Base-by-base conservation (phyloP, 2,329 filamentous ascomycete genomes). In the Fonsecaea erecta region DNA sequence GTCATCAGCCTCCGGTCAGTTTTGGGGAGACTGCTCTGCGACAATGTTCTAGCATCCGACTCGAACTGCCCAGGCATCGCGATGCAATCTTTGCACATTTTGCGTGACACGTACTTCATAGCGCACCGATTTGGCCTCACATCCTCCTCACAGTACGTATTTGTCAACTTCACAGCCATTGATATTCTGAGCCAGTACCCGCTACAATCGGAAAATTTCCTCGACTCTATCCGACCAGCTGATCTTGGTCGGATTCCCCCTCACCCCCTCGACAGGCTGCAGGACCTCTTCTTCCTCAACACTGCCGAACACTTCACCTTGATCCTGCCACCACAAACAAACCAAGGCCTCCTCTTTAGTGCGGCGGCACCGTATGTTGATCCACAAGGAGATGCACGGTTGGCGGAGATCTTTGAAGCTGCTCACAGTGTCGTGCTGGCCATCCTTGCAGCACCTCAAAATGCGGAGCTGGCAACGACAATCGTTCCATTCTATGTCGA, bases 221-320 rank as follows among this genome's bases (percentile, higher is more conserved):
- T 96, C 26, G 81, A 82, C 66, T 84, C 85, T 21, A 89, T 90
- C 56, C 83, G 84, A 63, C 86, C 86, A 5, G 76, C 77, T 48
- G 79, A 84, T 64, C 75, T 83, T 18, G 83, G 85, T 46, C 77
- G 81, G 43, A 86, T 90, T 34, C 85, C 89, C 0, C 77, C 80
- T 5, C 85, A 90, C 68, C 87, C 89, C 4, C 80, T 92, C 1
- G 86, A 92, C 70, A 84, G 90, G 63, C 89, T 85, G 18, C 80
- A 94, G n/a, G 90, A 95, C 74, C 84, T 96, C 16, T 97, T 92
- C 80, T 96, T 96, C 77, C 85, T 97, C 68, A 95, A 96, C 74
- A 86, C 89, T 0, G 89, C 91, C 1, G 93, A 97, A 75, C 91
- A 96, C 75, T 88, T 97, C 66, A 88, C 92, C 0, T 81, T 93